phyloP scores from a whole-genome alignment of 192 early-diverging fungal genomes.

The Rhizophagus clarus region DNA sequence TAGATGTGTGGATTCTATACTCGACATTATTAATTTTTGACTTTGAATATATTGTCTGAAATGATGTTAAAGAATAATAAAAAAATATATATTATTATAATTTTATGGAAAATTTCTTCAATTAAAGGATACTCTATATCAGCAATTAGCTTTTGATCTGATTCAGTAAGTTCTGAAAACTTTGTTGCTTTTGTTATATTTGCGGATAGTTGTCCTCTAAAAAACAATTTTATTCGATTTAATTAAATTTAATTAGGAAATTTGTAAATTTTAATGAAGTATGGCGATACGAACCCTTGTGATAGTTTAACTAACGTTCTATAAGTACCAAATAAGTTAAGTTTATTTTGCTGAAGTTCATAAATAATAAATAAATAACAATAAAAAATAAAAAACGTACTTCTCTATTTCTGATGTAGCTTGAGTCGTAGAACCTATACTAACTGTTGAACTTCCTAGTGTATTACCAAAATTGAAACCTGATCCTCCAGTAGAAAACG shows the following conservation, averaged over 20 bases:
- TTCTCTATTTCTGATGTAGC: background rate
- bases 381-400: background rate
- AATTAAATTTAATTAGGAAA: background rate
- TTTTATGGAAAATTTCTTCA: background rate
- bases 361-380: background rate
- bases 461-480: no score
- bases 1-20: background rate
- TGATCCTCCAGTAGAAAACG: no score
- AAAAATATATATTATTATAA: background rate
- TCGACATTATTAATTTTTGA: conserved; percentile 11
- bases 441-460: no score
- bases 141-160: conserved; percentile 2
- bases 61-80: background rate
- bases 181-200: conserved; percentile 18
- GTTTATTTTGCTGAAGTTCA: background rate
- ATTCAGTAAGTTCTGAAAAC: background rate
- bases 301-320: background rate
- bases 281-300: background rate
- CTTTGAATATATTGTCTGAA: background rate
- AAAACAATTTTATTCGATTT: background rate
- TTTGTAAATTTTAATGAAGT: background rate
- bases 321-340: background rate
- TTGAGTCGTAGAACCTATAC: no score
- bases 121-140: conserved; percentile 8
- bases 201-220: background rate